These are phyloP conservation scores for Geotrichum europaeum DNA, from an alignment of 1,139 yeast species.

Conservation along the genomic window DNA sequence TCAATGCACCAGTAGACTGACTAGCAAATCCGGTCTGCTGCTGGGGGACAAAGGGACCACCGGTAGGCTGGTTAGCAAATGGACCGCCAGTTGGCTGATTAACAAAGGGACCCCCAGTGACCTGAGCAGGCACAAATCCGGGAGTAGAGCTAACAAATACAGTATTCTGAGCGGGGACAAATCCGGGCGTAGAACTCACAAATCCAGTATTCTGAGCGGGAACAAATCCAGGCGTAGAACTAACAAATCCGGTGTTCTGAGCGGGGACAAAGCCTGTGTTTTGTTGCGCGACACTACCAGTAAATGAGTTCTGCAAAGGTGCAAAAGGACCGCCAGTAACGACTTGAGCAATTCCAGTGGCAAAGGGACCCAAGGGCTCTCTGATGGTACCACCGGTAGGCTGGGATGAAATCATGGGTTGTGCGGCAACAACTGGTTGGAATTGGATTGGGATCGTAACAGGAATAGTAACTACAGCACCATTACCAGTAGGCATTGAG, in stretches of 20 bases:
- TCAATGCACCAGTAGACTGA: slow-evolving; percentile 9
- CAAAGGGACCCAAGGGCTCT: slow-evolving; percentile 35
- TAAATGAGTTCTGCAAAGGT: slow-evolving; percentile 6
- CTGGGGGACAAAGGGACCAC: slow-evolving; percentile 12
- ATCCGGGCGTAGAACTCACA: slow-evolving; percentile 3
- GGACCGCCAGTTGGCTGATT: slow-evolving; percentile 8
- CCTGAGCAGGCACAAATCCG: slow-evolving; percentile 4
- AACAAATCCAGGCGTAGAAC: slow-evolving; percentile 4
- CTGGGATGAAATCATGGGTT: slow-evolving; percentile 10
- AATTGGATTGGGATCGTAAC: slow-evolving; percentile 16
- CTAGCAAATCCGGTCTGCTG: slow-evolving; percentile 9
- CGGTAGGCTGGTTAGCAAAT: slow-evolving; percentile 10
- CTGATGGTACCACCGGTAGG: slow-evolving; percentile 34
- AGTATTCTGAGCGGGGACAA: background rate
- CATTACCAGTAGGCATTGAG: slow-evolving; percentile 30
- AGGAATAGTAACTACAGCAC: slow-evolving; percentile 15
- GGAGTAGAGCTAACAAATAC: slow-evolving; percentile 2
- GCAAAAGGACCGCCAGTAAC: slow-evolving; percentile 17
- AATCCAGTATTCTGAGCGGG: slow-evolving; percentile 1
- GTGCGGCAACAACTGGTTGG: slow-evolving; percentile 8
- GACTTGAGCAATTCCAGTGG: slow-evolving; percentile 33
- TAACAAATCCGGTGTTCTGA: slow-evolving; percentile 6
- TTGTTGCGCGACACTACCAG: slow-evolving; percentile 10
- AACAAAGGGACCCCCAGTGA: slow-evolving; percentile 13
- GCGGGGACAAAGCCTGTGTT: slow-evolving; percentile 1